Evolutionary conservation across 805 yeast species (phyloP).

Genomic region (Torulaspora microellipsoides): DNA sequence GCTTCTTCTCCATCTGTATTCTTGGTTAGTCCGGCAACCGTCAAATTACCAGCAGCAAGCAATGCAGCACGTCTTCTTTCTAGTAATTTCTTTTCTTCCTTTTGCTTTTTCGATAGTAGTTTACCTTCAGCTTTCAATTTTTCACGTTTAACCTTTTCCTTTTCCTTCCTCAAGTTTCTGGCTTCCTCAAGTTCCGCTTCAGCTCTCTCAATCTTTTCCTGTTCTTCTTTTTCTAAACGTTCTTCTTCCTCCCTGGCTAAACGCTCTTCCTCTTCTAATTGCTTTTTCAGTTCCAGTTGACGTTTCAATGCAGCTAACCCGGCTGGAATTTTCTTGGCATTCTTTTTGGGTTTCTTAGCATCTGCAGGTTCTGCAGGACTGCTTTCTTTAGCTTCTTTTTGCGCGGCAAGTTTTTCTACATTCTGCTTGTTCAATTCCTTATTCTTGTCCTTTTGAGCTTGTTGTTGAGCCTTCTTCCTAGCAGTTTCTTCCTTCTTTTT

Average conservation of each 20-base stretch:
- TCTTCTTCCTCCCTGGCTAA: conserved; percentile 74
- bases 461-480: conserved; percentile 71
- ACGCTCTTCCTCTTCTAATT: conserved; percentile 77
- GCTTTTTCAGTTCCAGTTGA: conserved; percentile 84
- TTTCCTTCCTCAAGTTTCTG: conserved; percentile 71
- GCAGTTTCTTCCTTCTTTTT: conserved; percentile 87
- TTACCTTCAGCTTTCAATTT: conserved; percentile 96
- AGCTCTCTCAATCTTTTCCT: conserved; percentile 43
- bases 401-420: conserved; percentile 34
- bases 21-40: conserved; percentile 65
- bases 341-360: conserved; percentile 39
- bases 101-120: conserved; percentile 87
- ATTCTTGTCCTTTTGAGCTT: conserved; percentile 54
- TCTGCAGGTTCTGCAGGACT: conserved; percentile 36
- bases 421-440: conserved; percentile 43
- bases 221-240: conserved; percentile 44
- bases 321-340: conserved; percentile 79
- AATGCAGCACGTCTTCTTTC: conserved; percentile 88
- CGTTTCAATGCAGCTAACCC: conserved; percentile 87
- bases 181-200: conserved; percentile 52
- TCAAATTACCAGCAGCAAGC: conserved; percentile 65
- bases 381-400: conserved; percentile 35
- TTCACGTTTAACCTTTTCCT: conserved; percentile 80
- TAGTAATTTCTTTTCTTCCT: conserved; percentile 78
- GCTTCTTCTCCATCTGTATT: conserved; percentile 19